phyloP scores from a whole-genome alignment of 768 basidiomycete species.

The Mycena galericulata region DNA sequence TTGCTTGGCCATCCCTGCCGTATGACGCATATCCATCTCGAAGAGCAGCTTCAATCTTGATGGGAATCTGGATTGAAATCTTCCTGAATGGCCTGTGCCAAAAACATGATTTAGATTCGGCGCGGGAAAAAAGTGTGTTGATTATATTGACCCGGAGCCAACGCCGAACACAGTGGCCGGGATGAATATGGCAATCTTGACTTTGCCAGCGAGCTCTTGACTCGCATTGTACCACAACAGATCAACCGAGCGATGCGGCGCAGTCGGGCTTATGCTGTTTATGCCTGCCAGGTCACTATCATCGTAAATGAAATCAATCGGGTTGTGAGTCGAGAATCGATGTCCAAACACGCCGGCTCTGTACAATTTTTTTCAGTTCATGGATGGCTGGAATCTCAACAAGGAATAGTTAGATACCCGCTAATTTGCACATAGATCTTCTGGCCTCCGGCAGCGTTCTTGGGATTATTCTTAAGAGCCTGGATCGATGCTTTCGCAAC shows the following conservation, averaged over 20 bases:
- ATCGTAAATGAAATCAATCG: slow-evolving; percentile 4
- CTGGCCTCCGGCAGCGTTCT: slow-evolving; percentile 1
- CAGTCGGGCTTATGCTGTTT: slow-evolving; percentile 5
- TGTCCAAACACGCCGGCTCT: slow-evolving; percentile 9
- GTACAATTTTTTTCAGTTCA: not conserved
- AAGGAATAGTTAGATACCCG: not conserved
- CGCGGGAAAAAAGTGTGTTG: not conserved
- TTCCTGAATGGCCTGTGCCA: slow-evolving; percentile 3
- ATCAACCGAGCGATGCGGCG: slow-evolving; percentile 3
- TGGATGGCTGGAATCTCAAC: not conserved
- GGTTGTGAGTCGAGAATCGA: not conserved
- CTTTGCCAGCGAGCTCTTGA: slow-evolving; percentile 11
- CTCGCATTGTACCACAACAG: slow-evolving; percentile 3
- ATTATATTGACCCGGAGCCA: not conserved
- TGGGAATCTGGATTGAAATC: slow-evolving; percentile 11
- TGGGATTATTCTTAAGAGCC: not conserved
- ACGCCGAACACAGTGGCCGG: slow-evolving; percentile 2
- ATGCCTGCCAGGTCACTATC: not conserved
- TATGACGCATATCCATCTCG: slow-evolving; percentile 1
- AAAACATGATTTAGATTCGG: not conserved
- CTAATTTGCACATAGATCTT: slow-evolving; percentile 8
- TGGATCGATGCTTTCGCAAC: not conserved
- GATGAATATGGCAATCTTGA: slow-evolving; percentile 9
- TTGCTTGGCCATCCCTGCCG: slow-evolving; percentile 4
- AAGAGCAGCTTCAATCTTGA: slow-evolving; percentile 5